A percentile compares a stretch with the other conserved stretches of the same genome.
phyloP scores from a whole-genome alignment of 306 rosid genomes.

The Quercus engelmannii region DNA sequence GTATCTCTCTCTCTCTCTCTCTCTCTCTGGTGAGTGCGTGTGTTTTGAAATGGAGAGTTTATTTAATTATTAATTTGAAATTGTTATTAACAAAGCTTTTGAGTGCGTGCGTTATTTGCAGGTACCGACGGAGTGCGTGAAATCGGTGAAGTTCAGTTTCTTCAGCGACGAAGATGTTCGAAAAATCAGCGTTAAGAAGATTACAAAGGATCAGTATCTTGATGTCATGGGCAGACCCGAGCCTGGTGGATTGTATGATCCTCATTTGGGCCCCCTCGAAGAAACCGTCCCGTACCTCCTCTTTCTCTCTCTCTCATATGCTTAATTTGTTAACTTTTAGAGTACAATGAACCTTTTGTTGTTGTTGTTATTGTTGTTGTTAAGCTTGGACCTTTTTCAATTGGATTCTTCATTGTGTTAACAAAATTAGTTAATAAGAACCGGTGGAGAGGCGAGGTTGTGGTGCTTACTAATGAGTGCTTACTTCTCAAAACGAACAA shows the following conservation, averaged over 20 bases:
- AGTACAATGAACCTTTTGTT: too few species aligned
- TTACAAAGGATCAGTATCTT: constrained; percentile 38
- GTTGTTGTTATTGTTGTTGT: background rate
- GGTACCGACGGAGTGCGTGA: constrained; percentile 58
- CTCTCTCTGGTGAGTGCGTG: background rate
- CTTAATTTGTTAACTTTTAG: too few species aligned
- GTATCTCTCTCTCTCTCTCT: background rate
- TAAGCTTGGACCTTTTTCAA: too few species aligned
- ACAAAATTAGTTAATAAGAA: too few species aligned
- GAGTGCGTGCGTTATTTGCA: constrained; percentile 17
- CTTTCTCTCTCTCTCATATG: background rate
- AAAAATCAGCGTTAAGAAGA: constrained; percentile 48
- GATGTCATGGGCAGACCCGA: constrained; percentile 41
- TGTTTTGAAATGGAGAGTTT: background rate
- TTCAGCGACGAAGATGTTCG: constrained; percentile 53
- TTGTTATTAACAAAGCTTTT: background rate
- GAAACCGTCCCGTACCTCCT: constrained; percentile 46
- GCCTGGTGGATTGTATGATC: constrained; percentile 73
- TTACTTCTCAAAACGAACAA: too few species aligned
- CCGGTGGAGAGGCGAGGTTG: too few species aligned
- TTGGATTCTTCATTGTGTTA: background rate
- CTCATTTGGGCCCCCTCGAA: constrained; percentile 67
- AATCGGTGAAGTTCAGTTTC: constrained; percentile 65
- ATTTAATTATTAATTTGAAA: background rate
- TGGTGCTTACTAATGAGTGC: too few species aligned